Conservation (phyloP, 2,329 filamentous ascomycete genomes). For the Cordyceps fumosorosea region DNA sequence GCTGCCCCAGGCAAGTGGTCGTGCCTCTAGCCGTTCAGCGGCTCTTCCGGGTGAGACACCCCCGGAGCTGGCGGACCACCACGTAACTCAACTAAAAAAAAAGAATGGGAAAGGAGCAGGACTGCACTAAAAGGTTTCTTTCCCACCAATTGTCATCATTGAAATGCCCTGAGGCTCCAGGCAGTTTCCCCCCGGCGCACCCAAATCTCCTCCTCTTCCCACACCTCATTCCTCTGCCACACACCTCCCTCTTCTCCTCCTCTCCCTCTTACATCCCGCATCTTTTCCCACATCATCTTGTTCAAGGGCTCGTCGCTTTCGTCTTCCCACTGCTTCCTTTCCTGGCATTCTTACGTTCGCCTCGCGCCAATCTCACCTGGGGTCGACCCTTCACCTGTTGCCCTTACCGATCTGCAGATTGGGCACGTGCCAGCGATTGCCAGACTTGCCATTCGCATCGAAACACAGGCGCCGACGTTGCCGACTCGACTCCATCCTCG, state of each 20-base stretch:
- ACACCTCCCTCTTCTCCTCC: constrained; percentile 21
- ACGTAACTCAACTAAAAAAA: not conserved
- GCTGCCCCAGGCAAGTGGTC: constrained; percentile 1
- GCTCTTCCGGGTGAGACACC: not conserved
- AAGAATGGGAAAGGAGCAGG: not conserved
- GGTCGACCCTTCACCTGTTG: not conserved
- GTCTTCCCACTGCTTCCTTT: not conserved
- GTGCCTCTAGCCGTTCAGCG: not conserved
- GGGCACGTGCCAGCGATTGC: constrained; percentile 8
- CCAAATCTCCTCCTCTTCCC: constrained; percentile 14
- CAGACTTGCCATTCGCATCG: not conserved
- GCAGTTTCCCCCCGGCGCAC: not conserved
- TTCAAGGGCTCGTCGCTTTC: constrained; percentile 14
- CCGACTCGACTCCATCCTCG: not conserved
- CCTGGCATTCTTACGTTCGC: constrained; percentile 4
- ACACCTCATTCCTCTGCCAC: constrained; percentile 20
- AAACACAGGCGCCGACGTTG: not conserved
- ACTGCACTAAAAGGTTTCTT: not conserved
- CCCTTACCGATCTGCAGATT: not conserved
- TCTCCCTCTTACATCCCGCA: constrained; percentile 19
- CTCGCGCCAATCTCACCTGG: not conserved
- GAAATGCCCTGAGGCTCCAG: not conserved
- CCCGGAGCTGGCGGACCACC: not conserved
- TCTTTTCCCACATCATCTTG: constrained; percentile 12
- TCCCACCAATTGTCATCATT: not conserved